Conservation (phyloP, 2,329 filamentous ascomycete genomes). For the Paracorniculantispora psalliotae region DNA sequence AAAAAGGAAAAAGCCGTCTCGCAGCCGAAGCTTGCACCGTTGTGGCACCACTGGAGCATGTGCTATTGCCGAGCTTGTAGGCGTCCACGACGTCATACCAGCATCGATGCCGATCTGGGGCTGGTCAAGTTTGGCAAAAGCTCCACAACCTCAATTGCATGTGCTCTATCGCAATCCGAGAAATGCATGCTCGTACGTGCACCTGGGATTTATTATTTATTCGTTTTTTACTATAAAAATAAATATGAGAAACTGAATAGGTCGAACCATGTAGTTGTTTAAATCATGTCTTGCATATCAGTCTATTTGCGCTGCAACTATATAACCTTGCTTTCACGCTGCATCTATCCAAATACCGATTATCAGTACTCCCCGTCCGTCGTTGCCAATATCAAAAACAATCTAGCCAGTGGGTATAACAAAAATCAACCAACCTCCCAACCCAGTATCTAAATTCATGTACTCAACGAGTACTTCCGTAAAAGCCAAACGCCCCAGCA, state of each 20-base stretch:
- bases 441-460: background rate
- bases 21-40: too few relatives aligned
- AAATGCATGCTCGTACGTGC: too few relatives aligned
- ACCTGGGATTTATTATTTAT: too few relatives aligned
- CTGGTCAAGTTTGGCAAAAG: background rate
- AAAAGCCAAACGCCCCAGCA: background rate
- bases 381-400: background rate
- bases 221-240: too few relatives aligned
- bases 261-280: too few relatives aligned
- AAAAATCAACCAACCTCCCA: background rate
- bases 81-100: slow-evolving; percentile 6
- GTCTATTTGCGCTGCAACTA: background rate
- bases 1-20: too few relatives aligned
- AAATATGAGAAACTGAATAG: too few relatives aligned
- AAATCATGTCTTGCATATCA: background rate
- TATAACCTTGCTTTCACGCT: background rate
- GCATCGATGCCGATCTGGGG: background rate
- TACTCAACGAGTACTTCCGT: background rate
- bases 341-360: background rate
- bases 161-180: background rate
- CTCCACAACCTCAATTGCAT: background rate
- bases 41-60: background rate
- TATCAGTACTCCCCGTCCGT: background rate
- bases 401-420: slow-evolving; percentile 1
- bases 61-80: background rate